Evolutionary conservation across 2,329 filamentous ascomycete species (phyloP).

Genomic region (Macrophomina tecta): DNA sequence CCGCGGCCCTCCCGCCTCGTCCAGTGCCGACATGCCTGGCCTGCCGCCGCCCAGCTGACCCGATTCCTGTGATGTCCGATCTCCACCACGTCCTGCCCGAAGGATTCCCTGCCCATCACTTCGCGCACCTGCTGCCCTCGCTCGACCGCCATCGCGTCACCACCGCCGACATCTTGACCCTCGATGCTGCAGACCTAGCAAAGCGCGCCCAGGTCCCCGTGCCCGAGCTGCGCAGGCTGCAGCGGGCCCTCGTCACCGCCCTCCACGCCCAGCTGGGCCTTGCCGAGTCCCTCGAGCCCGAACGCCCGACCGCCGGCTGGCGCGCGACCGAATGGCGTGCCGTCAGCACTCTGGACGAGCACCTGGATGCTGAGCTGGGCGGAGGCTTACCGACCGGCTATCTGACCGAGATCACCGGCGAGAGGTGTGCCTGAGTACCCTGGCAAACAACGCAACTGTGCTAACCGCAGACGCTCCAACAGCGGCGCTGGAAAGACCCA

Average conservation of each 20-base stretch:
- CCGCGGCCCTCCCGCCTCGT: conserved; percentile 12
- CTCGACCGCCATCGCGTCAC: conserved; percentile 81
- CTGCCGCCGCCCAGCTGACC: conserved; percentile 8
- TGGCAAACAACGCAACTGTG: not conserved
- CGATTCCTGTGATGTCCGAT: conserved; percentile 72
- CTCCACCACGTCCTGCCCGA: conserved; percentile 80
- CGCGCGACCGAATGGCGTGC: conserved; percentile 53
- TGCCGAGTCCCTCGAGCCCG: conserved; percentile 30
- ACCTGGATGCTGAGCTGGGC: conserved; percentile 72
- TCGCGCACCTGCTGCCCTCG: conserved; percentile 75
- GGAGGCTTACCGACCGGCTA: conserved; percentile 83
- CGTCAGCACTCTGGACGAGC: conserved; percentile 81
- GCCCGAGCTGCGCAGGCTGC: conserved; percentile 77
- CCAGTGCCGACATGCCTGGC: conserved; percentile 21
- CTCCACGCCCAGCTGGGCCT: conserved; percentile 69
- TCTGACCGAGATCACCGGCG: conserved; percentile 88
- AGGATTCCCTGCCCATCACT: conserved; percentile 71
- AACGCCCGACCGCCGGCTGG: conserved; percentile 36
- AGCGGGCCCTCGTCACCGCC: conserved; percentile 68
- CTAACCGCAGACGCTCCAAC: conserved; percentile 11
- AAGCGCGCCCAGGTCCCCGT: conserved; percentile 84
- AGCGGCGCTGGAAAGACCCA: conserved; percentile 95
- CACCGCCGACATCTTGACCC: conserved; percentile 82
- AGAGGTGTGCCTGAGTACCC: conserved; percentile 65
- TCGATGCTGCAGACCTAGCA: conserved; percentile 81